phyloP scores from a whole-genome alignment of 1,284 basidiomycete species.

The Cryptococcus amylolentus region DNA sequence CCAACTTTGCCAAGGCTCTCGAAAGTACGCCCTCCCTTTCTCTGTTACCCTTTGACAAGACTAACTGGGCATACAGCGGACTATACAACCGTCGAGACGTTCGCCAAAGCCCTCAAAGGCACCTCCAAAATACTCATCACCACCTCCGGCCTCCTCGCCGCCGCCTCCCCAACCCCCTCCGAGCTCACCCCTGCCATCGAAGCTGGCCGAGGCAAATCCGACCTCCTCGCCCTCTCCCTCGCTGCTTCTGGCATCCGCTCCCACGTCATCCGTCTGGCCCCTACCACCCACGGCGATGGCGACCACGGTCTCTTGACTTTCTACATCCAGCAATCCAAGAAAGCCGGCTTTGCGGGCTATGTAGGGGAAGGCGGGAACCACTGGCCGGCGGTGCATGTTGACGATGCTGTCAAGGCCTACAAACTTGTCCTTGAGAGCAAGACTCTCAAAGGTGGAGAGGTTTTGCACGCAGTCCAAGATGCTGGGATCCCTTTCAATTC shows the following conservation, averaged over 20 bases:
- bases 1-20: slow-evolving; percentile 3
- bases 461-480: slow-evolving; percentile 23
- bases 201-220: slow-evolving; percentile 6
- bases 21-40: slow-evolving; percentile 4
- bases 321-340: slow-evolving; percentile 12
- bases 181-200: neutral
- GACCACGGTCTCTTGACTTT: slow-evolving; percentile 17
- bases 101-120: slow-evolving; percentile 20
- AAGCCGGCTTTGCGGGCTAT: slow-evolving; percentile 17
- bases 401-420: slow-evolving; percentile 29
- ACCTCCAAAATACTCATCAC: slow-evolving; percentile 25
- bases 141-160: slow-evolving; percentile 8
- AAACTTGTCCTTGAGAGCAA: slow-evolving; percentile 25
- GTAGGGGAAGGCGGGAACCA: slow-evolving; percentile 16
- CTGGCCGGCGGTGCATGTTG: slow-evolving; percentile 17
- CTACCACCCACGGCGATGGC: slow-evolving; percentile 22
- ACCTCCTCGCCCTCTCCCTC: slow-evolving; percentile 2
- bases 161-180: neutral
- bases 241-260: slow-evolving; percentile 14
- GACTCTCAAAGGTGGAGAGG: slow-evolving; percentile 10
- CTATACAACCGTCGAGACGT: slow-evolving; percentile 14
- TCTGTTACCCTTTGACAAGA: neutral
- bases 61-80: slow-evolving; percentile 1
- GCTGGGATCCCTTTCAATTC: slow-evolving; percentile 11
- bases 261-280: slow-evolving; percentile 23